Base-by-base conservation (phyloP, 2,329 filamentous ascomycete genomes). In the Verticillium longisporum region DNA sequence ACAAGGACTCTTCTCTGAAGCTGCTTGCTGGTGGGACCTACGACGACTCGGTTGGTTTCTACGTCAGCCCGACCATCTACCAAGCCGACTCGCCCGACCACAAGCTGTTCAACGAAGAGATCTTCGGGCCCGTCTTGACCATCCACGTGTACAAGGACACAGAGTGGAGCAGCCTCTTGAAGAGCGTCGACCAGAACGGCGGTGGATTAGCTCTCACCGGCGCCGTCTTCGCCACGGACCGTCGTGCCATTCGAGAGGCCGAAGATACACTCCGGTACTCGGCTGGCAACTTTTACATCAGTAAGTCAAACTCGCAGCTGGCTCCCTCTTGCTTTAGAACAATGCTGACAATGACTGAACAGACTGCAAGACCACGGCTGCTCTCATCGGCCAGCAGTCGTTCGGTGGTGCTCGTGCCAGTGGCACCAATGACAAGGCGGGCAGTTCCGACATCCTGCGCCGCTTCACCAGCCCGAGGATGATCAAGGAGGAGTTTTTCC, bases 211-310 rank as follows among this genome's bases (percentile, higher is more conserved):
- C 73, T 3, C 70, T 83, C 58, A 82, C 80, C 1, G 80, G 81
- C 9, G 73, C 78, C 4, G 74, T 83, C 56, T 83, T 83, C 66
- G 79, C 80, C 41, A 73, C 75, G 6, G 79, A 82, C 66, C 77
- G 77, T 0, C 68, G 68, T 13, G 81, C 78, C 9, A 75, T 82
- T 38, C 76, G 78, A 2, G 72, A 81, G 61, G 82, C 82, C 1
- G 78, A 83, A 70, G 75, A 80, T 26, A 73, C 73, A 15, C 76
- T 85, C 31, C 77, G 80, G 54, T 81, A 83, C 67, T 74, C 81
- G 14, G 82, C 82, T 10, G 83, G 82, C 56, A 85, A 84, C 73
- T 81, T 85, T 57, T 85, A 85, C 68, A 73, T 83, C 60, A 85
- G 69, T 71, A 65, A 66, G 45, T 50, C n/a, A 13, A 21, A 50